These are phyloP conservation scores for Wickerhamomyces hampshirensis DNA, from an alignment of 805 yeast genomes.

Conservation along the genomic window DNA sequence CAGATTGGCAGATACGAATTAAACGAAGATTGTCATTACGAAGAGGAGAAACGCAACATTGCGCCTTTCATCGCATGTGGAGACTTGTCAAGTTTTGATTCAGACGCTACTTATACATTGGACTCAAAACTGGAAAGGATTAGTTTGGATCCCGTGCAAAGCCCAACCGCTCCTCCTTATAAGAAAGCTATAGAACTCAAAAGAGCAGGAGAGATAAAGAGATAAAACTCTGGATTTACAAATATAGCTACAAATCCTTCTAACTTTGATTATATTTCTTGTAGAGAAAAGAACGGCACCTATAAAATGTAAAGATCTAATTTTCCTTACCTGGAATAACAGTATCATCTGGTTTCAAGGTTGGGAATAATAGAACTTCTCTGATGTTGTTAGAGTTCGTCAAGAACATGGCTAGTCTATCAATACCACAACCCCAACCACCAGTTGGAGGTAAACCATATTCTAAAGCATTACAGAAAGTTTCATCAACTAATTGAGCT, in stretches of 20 bases:
- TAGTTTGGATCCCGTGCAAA: slow-evolving; percentile 86
- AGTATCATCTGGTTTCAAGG: slow-evolving; percentile 85
- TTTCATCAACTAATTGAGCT: slow-evolving; percentile 94
- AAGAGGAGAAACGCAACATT: slow-evolving; percentile 62
- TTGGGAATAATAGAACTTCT: slow-evolving; percentile 97
- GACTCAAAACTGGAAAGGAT: slow-evolving; percentile 29
- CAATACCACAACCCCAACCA: slow-evolving; percentile 99
- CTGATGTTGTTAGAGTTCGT: slow-evolving; percentile 95
- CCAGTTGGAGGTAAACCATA: slow-evolving; percentile 99
- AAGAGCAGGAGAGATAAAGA: slow-evolving; percentile 58
- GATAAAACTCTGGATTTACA: slow-evolving; percentile 13
- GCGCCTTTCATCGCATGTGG: slow-evolving; percentile 98
- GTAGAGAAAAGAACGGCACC: no score
- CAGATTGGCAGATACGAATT: slow-evolving; percentile 50
- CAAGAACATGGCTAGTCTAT: slow-evolving; percentile 96
- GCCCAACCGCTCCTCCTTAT: slow-evolving; percentile 96
- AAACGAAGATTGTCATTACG: slow-evolving; percentile 40
- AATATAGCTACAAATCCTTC: background rate
- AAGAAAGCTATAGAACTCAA: slow-evolving; percentile 86
- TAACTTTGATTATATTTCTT: no score
- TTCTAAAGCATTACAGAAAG: slow-evolving; percentile 95
- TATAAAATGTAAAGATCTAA: no score
- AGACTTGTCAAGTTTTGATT: slow-evolving; percentile 79
- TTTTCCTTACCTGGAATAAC: slow-evolving; percentile 13
- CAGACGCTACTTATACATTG: slow-evolving; percentile 84